phyloP scores from a whole-genome alignment of 2,329 filamentous ascomycete species.

The Fonsecaea multimorphosa region DNA sequence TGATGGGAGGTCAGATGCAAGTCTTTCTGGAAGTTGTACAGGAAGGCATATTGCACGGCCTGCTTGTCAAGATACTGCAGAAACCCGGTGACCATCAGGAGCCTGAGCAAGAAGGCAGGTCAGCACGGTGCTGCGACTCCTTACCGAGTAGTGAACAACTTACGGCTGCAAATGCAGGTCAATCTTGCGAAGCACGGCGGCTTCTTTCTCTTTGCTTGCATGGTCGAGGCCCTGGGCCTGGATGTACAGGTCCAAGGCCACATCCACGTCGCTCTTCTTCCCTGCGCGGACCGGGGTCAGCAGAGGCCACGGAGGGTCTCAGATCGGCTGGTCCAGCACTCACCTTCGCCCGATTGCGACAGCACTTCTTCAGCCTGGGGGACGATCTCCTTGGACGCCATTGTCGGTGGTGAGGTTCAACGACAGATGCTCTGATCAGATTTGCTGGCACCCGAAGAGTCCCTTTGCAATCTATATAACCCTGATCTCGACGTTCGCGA shows the following conservation, averaged over 20 bases:
- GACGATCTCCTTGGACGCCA: background rate
- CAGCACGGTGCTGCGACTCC: background rate
- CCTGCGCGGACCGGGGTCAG: background rate
- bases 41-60: background rate
- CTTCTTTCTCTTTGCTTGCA: background rate
- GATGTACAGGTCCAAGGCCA: conserved; percentile 1
- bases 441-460: background rate
- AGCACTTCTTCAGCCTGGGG: background rate
- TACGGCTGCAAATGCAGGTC: conserved; percentile 1
- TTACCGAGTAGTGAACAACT: background rate
- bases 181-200: background rate
- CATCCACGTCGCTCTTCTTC: background rate
- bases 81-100: background rate
- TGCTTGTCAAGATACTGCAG: conserved; percentile 1
- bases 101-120: conserved; percentile 1
- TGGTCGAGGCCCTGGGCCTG: background rate
- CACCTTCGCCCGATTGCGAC: background rate
- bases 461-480: background rate
- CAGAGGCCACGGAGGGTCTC: background rate
- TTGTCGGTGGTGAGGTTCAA: background rate
- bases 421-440: background rate
- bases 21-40: background rate
- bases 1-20: background rate
- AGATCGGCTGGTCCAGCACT: background rate
- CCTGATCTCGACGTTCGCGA: background rate